Conservation (phyloP, 805 yeast genomes). For the Tetrapisispora namnaoensis region DNA sequence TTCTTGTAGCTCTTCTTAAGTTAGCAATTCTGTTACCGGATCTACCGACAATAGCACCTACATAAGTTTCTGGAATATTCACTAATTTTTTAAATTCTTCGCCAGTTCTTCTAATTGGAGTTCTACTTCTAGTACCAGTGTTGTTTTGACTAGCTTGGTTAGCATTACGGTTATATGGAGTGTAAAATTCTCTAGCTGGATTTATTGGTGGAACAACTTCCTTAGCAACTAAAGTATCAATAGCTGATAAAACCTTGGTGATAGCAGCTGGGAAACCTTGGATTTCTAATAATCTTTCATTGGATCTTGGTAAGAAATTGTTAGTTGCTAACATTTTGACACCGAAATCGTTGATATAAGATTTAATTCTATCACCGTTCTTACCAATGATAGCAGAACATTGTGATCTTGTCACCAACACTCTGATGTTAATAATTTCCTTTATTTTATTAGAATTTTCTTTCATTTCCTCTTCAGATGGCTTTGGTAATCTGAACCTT, state of each 20-base stretch:
- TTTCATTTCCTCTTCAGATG: conserved; percentile 20
- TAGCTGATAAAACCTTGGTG: conserved; percentile 54
- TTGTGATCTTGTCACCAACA: conserved; percentile 73
- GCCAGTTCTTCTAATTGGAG: conserved; percentile 1
- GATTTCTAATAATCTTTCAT: conserved; percentile 78
- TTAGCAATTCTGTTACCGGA: conserved; percentile 82
- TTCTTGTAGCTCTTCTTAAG: conserved; percentile 67
- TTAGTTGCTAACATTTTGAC: conserved; percentile 85
- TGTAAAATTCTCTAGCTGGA: conserved; percentile 36
- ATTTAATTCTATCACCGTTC: conserved; percentile 70
- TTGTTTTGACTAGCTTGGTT: background rate
- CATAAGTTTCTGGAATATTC: conserved; percentile 64
- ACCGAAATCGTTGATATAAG: conserved; percentile 45
- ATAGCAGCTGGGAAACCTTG: conserved; percentile 68
- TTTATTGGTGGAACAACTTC: conserved; percentile 15
- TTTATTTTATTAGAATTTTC: conserved; percentile 18
- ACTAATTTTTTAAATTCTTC: conserved; percentile 13
- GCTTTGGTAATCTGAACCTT: conserved; percentile 26
- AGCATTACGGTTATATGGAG: conserved; percentile 38
- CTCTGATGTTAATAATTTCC: conserved; percentile 38
- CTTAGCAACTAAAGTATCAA: conserved; percentile 20
- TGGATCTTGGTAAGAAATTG: conserved; percentile 68
- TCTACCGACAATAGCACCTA: conserved; percentile 84
- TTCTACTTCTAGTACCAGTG: conserved; percentile 3
- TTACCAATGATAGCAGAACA: conserved; percentile 86